Conservation (phyloP, 305 asterid species). For the Fraxinus platypoda region DNA sequence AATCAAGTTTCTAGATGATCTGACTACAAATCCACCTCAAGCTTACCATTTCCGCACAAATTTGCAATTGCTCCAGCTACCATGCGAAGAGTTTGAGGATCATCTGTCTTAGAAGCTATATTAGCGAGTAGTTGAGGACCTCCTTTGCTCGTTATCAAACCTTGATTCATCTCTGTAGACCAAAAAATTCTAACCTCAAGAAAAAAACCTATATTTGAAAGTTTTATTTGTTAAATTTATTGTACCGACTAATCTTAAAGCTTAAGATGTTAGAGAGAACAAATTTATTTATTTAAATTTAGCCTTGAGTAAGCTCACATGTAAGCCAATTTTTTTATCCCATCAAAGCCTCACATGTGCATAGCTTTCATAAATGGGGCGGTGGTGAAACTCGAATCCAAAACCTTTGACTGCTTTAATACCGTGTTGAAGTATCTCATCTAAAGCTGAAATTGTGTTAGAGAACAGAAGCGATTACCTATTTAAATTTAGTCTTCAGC, state of each 20-base stretch:
- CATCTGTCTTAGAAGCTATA: slow-evolving; percentile 66
- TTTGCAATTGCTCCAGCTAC: slow-evolving; percentile 95
- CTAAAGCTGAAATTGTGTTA: neutral
- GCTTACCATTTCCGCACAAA: slow-evolving; percentile 85
- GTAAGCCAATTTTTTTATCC: neutral
- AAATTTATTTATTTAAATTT: neutral
- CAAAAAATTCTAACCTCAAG: neutral
- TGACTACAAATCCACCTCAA: neutral
- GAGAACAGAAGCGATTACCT: neutral
- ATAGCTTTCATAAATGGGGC: neutral
- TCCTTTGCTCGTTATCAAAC: slow-evolving; percentile 65
- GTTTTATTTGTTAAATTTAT: neutral
- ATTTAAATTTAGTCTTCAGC: neutral
- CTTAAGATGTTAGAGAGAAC: neutral
- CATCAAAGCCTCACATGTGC: neutral
- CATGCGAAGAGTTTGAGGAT: slow-evolving; percentile 88
- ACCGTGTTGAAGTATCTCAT: neutral
- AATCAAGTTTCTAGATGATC: neutral
- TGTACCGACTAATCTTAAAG: neutral
- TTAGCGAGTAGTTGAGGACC: slow-evolving; percentile 71
- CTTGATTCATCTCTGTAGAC: slow-evolving; percentile 69
- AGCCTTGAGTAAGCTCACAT: neutral
- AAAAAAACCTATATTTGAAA: neutral
- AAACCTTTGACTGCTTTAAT: neutral
- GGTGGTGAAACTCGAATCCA: neutral